Evolutionary conservation across 2,329 filamentous ascomycete genomes (phyloP), one percentile per base, ranked within the genome.

Genomic region (Cladosporium sp.): DNA sequence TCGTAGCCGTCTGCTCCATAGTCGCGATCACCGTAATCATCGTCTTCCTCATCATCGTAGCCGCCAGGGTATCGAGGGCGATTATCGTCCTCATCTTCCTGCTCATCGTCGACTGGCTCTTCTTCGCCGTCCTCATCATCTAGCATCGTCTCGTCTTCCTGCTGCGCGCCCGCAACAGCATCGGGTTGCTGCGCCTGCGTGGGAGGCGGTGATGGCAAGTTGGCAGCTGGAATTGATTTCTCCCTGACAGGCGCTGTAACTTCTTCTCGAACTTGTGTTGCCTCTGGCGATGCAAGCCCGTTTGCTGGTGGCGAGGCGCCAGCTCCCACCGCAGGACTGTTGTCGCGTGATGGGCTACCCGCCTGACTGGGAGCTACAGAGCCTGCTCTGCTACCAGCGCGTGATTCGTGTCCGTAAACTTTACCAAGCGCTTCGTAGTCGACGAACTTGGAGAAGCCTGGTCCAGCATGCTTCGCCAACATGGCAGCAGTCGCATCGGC

Each of bases 361-460:
- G 58, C 64, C 36, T 58, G 61, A 16, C 65, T 64, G 4, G 54
- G 58, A 13, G 62, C 68, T 28, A 64, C 63, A 23, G 65, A 66
- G 10, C 58, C 64, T 21, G 58, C 67, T 34, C 64, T 46, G 28
- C 67, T 67, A 10, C 63, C 63, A 23, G 59, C 51, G n/a, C 43
- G 66, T 18, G 64, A 67, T 26, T 63, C 49, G n/a, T 71, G 69
- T 10, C 72, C 71, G 53, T 81, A 82, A 5, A 82, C 71, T 34
- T 76, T 75, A 49, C 78, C 76, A 59, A 84, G 71, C 26, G 73
- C 76, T 23, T 80, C 80, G 70, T 83, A 84, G 67, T 84, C 79
- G 68, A 84, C 78, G 67, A 79, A 74, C 43, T 76, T 78, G 65
- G 77, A 79, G 72, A 82, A 81, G 11, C 75, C 73, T 64, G 73